phyloP scores from a whole-genome alignment of 345 rosid genomes.

The Nasturtium officinale region DNA sequence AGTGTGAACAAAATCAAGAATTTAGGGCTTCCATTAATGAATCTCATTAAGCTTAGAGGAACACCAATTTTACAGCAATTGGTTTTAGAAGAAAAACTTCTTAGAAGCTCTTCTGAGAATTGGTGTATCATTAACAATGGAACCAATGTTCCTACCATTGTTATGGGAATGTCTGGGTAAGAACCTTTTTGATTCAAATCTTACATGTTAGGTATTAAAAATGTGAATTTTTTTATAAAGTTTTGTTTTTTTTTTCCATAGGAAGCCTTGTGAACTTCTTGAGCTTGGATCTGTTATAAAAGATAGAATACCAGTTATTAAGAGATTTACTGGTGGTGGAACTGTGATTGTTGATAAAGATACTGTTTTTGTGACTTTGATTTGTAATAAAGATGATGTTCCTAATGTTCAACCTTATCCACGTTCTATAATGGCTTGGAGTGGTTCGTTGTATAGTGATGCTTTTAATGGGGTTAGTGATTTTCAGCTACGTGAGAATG shows the following conservation, averaged over 20 bases:
- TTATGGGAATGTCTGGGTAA: conserved; percentile 91
- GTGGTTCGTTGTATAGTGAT: conserved; percentile 55
- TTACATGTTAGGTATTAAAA: background rate
- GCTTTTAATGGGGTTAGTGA: conserved; percentile 60
- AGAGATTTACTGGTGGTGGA: conserved; percentile 88
- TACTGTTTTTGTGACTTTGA: conserved; percentile 75
- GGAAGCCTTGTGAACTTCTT: conserved; percentile 78
- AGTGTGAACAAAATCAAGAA: conserved; percentile 41
- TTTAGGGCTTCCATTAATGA: conserved; percentile 64
- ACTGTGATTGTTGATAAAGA: conserved; percentile 76
- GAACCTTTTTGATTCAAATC: background rate
- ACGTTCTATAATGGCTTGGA: conserved; percentile 81
- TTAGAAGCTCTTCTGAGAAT: conserved; percentile 64
- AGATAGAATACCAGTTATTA: conserved; percentile 70
- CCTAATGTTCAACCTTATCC: conserved; percentile 84
- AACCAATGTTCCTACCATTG: conserved; percentile 64
- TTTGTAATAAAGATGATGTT: conserved; percentile 72
- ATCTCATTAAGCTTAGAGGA: conserved; percentile 62
- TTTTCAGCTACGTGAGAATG: conserved; percentile 84
- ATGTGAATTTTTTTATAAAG: background rate
- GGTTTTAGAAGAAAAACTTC: conserved; percentile 69
- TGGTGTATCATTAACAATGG: conserved; percentile 90
- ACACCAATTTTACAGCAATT: conserved; percentile 71
- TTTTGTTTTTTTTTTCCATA: conserved; percentile 24
- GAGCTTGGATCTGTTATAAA: conserved; percentile 59